Percentiles rank a stretch among this genome's conserved stretches.
Evolutionary conservation across 345 rosid genomes (phyloP).

Genomic region (Eutrema heterophyllum): DNA sequence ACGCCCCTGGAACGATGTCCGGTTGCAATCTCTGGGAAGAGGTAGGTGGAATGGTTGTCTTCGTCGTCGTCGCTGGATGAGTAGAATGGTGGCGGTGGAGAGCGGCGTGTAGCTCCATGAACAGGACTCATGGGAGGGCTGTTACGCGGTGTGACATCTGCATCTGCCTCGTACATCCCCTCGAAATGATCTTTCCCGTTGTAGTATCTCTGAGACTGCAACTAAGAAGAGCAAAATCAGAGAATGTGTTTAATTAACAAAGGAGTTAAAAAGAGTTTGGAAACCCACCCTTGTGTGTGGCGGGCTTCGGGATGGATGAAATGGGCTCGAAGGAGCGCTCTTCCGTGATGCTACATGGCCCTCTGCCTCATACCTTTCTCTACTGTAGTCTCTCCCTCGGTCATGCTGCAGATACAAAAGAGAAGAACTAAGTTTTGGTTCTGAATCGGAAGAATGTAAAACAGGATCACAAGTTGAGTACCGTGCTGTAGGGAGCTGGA

Average conservation of each 20-base stretch:
- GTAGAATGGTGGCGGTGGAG: slow-evolving; percentile 23
- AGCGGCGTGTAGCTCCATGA: slow-evolving; percentile 8
- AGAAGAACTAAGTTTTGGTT: background rate
- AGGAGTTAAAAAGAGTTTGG: background rate
- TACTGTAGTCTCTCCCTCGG: slow-evolving; percentile 20
- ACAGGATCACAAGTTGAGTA: slow-evolving; percentile 8
- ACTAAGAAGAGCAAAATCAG: background rate
- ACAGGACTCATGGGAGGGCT: slow-evolving; percentile 22
- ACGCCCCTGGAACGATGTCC: slow-evolving; percentile 18
- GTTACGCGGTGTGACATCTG: slow-evolving; percentile 17
- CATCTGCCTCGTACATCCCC: slow-evolving; percentile 33
- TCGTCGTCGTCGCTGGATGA: slow-evolving; percentile 27
- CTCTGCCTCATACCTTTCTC: slow-evolving; percentile 19
- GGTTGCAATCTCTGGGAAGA: slow-evolving; percentile 24
- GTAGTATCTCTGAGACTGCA: slow-evolving; percentile 11
- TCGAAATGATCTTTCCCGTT: slow-evolving; percentile 13
- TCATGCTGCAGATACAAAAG: slow-evolving; percentile 11
- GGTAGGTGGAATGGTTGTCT: slow-evolving; percentile 26
- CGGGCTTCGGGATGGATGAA: slow-evolving; percentile 28
- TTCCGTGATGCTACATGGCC: background rate
- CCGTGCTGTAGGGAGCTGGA: slow-evolving; percentile 24
- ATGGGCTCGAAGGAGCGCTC: slow-evolving; percentile 22
- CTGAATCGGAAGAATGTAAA: background rate
- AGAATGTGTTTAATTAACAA: background rate
- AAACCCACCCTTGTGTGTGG: slow-evolving; percentile 14